Percentiles rank a stretch among this genome's conserved stretches.
Evolutionary conservation across 2,329 filamentous ascomycete species (phyloP).

Genomic region (Alternaria arbusti): DNA sequence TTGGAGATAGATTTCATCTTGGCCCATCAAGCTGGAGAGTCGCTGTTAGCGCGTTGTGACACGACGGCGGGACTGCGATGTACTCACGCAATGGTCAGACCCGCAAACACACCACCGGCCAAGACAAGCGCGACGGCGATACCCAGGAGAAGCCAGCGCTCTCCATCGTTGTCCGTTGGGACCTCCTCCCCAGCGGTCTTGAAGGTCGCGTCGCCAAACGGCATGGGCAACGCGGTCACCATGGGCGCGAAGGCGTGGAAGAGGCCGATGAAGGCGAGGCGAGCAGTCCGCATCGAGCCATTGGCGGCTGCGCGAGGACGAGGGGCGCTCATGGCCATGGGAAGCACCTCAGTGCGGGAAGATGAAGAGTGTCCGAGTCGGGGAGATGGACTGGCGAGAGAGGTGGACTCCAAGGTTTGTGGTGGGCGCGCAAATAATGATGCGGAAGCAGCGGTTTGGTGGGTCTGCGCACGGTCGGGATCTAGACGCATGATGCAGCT

Average conservation of each 20-base stretch:
- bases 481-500: not conserved
- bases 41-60: conserved; percentile 35
- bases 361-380: conserved; percentile 13
- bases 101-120: conserved; percentile 90
- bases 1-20: conserved; percentile 96
- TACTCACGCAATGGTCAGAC: conserved; percentile 83
- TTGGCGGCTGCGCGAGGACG: conserved; percentile 31
- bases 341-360: conserved; percentile 20
- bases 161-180: conserved; percentile 60
- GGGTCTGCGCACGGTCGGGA: not conserved
- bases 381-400: conserved; percentile 6
- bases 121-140: conserved; percentile 83
- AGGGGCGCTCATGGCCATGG: conserved; percentile 37
- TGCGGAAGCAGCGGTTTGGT: conserved; percentile 10
- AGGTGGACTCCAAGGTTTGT: not conserved
- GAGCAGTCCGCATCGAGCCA: conserved; percentile 36
- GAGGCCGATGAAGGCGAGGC: conserved; percentile 37
- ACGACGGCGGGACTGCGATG: conserved; percentile 2
- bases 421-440: conserved; percentile 17
- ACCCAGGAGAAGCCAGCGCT: conserved; percentile 80
- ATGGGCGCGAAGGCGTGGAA: conserved; percentile 42
- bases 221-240: conserved; percentile 43
- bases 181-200: conserved; percentile 32
- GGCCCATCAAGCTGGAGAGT: conserved; percentile 63
- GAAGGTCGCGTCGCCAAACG: conserved; percentile 31